Percentiles rank a stretch among this genome's conserved stretches.
Evolutionary conservation across 2,329 filamentous ascomycete species (phyloP).

Genomic region (Hypomyces rosellus): DNA sequence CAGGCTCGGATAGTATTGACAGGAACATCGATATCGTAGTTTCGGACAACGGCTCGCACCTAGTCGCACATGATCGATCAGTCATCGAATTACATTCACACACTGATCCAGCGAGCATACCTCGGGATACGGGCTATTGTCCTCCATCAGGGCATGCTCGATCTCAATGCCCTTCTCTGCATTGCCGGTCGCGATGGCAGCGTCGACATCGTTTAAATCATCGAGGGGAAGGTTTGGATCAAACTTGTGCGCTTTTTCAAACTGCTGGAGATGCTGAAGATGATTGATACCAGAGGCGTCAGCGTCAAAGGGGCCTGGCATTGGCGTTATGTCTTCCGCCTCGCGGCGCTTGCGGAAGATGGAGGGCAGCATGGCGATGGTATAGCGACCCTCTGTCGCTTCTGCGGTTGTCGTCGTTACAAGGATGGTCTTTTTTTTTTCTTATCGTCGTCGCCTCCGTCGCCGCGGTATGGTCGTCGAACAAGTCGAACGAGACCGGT

Average conservation of each 20-base stretch:
- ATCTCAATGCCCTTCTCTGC: conserved; percentile 50
- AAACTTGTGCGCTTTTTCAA: conserved; percentile 55
- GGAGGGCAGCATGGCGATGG: conserved; percentile 26
- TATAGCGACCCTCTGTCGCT: background rate
- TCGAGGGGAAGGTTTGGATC: conserved; percentile 61
- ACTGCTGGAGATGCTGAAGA: conserved; percentile 44
- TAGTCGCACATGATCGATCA: conserved; percentile 23
- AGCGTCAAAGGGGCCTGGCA: conserved; percentile 33
- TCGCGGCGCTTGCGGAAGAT: conserved; percentile 42
- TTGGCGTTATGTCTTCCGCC: conserved; percentile 39
- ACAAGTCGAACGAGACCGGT: conserved; percentile 7
- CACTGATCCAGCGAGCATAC: conserved; percentile 29
- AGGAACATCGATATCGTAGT: conserved; percentile 59
- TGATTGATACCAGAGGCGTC: conserved; percentile 36
- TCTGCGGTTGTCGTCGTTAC: background rate
- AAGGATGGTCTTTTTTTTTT: background rate
- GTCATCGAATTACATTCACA: background rate
- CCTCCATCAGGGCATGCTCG: conserved; percentile 52
- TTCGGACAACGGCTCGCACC: conserved; percentile 59
- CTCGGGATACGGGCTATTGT: conserved; percentile 63
- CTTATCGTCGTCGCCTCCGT: conserved; percentile 1
- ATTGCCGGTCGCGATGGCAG: conserved; percentile 48
- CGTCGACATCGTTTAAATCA: conserved; percentile 54
- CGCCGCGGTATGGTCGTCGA: conserved; percentile 7
- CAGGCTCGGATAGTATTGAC: conserved; percentile 60